A percentile compares a stretch with the other conserved stretches of the same genome.
Evolutionary conservation across 73 alveolate species (phyloP).

Genomic region (Tetrahymena elliotti): DNA sequence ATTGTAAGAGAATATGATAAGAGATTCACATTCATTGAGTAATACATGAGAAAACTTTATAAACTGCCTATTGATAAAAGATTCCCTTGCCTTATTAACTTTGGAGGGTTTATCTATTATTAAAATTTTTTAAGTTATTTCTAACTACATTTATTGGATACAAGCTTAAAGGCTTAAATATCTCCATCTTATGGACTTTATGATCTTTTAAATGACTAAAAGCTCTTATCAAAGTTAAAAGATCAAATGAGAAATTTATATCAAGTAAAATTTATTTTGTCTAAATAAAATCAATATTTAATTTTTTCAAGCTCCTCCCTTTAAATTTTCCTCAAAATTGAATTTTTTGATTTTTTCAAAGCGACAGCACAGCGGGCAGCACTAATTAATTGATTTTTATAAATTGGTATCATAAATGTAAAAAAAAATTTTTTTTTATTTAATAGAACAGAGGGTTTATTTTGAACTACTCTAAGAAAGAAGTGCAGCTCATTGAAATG

Average conservation of each 20-base stretch:
- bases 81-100: neutral
- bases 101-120: neutral
- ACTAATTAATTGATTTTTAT: too few relatives aligned
- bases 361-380: too few relatives aligned
- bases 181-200: neutral
- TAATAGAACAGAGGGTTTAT: neutral
- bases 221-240: neutral
- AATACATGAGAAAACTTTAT: neutral
- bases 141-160: neutral
- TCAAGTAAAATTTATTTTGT: neutral
- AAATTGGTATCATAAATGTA: neutral
- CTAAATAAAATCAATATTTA: neutral
- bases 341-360: too few relatives aligned
- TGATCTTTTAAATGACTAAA: neutral
- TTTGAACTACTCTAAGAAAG: neutral
- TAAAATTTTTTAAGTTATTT: neutral
- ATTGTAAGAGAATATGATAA: neutral
- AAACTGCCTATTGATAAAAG: neutral
- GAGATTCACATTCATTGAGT: neutral
- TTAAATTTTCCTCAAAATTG: too few relatives aligned
- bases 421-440: neutral
- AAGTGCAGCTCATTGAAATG: neutral
- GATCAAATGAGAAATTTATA: neutral
- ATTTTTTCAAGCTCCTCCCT: neutral
- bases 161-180: neutral